Conservation (phyloP, 176 grass and related monocot genomes). For the Sorghum bicolor region Sorghum_bicolor_NCBIv3 NC_012872.2:49029501-49030000, state of each 20-base stretch:
- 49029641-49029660: constrained; percentile 42
- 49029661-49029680: constrained; percentile 75
- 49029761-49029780: constrained; percentile 79
- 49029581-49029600: neutral
- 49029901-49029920: constrained; percentile 52
- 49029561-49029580: neutral
- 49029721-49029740: constrained; percentile 73
- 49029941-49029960: constrained; percentile 69
- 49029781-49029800: constrained; percentile 60
- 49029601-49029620: neutral
- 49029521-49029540: neutral
- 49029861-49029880: constrained; percentile 46
- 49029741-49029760: constrained; percentile 66
- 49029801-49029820: constrained; percentile 28
- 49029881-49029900: constrained; percentile 65
- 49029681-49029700: constrained; percentile 61
- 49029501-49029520: neutral
- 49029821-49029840: neutral
- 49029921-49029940: constrained; percentile 55
- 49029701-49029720: constrained; percentile 76
- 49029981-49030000: neutral
- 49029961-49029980: constrained; percentile 75
- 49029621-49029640: neutral
- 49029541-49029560: neutral
- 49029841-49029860: neutral